Conservation (phyloP, 2,329 filamentous ascomycete genomes). For the Talaromyces sp. region DNA sequence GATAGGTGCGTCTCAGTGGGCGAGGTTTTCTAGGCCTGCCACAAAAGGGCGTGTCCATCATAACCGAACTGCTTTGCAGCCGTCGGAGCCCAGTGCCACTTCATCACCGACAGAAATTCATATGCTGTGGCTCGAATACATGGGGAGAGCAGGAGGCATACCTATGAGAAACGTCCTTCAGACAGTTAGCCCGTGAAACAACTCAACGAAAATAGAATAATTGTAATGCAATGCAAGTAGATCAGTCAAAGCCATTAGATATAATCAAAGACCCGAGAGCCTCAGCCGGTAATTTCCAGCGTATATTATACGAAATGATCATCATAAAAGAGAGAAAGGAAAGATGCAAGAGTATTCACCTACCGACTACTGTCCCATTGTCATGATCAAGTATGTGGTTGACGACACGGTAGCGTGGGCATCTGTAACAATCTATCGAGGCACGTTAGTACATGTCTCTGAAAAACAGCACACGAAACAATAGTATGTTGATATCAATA, state of each 20-base stretch:
- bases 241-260: conserved; percentile 73
- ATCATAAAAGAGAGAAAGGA: conserved; percentile 45
- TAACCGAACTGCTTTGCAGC: conserved; percentile 52
- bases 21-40: conserved; percentile 99
- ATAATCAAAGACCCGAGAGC: conserved; percentile 65
- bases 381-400: neutral
- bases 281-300: conserved; percentile 98
- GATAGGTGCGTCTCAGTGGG: conserved; percentile 65
- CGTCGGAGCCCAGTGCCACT: conserved; percentile 94
- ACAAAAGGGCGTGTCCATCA: conserved; percentile 85
- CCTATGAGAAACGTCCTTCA: neutral
- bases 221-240: conserved; percentile 16
- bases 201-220: conserved; percentile 8
- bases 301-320: conserved; percentile 58
- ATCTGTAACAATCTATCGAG: neutral
- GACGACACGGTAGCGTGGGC: neutral
- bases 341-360: conserved; percentile 13
- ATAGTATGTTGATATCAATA: conserved; percentile 25
- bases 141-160: neutral
- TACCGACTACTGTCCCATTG: conserved; percentile 20
- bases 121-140: neutral
- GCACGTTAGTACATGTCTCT: neutral
- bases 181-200: neutral
- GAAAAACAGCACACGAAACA: neutral
- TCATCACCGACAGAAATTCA: conserved; percentile 30